Base-by-base conservation (phyloP, 2,329 filamentous ascomycete species). In the Helotiales sp. region DNA sequence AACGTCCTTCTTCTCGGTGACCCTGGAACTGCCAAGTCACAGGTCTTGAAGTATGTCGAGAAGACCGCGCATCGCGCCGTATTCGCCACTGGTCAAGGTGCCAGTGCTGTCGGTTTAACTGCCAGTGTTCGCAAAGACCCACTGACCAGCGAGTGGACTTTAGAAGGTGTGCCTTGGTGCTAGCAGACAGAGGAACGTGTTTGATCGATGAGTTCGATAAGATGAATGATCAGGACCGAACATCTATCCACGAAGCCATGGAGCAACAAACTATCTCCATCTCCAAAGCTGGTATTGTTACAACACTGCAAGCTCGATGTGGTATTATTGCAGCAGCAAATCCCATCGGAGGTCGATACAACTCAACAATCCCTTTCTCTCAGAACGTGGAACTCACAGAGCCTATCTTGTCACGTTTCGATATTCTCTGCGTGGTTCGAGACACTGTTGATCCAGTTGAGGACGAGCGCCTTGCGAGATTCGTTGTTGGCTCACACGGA, bases 191-290 rank as follows among this genome's bases (percentile, higher is more conserved):
- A 64, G 95, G 95, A 38, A 96, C 91, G 15, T 98, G 95, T 70
- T 81, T 99, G 29, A 99, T 99, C 62, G 95, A 99, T 69, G 95
- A 99, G 75, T 99, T 99, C 69, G 95, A 99, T 83, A 99, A 99
- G 81, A 99, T 99, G 95, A 98, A 98, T 73, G 95, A 99, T 72
- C 92, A 98, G 72, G 95, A 99, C 74, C 86, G 95, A 64, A 98
- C 95, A 1, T 96, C 92, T 7, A 99, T 99, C 67, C 95, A 99
- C 82, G 95, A 99, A 80, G 95, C 95, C 59, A 99, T 99, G 95
- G 95, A 99, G 75, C 95, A 99, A 75, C 95, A 99, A 76, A 99
- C 95, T 1, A 99, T 99, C 66, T 98, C 93, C 60, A 99, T 99
- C 70, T 96, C 92, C 63, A 99, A 99, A 73, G 95, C 95, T 0